Percentiles rank a stretch among this genome's conserved stretches.
Evolutionary conservation across 139 green algal genomes (phyloP).

Genomic region (Klebsormidium nitens): DNA sequence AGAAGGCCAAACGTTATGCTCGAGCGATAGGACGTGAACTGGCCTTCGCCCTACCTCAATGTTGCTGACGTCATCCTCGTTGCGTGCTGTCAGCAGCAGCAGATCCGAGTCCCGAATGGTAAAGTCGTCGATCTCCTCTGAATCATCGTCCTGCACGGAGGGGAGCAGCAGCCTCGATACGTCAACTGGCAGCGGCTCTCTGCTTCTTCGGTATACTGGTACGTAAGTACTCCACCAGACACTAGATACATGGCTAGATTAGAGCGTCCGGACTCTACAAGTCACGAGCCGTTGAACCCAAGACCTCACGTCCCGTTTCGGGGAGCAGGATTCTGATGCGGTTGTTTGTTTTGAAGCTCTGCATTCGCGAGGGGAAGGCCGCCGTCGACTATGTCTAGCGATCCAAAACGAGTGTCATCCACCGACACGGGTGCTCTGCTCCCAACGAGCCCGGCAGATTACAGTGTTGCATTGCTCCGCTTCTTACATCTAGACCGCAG

Average conservation of each 20-base stretch:
- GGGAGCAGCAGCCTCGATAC: background rate
- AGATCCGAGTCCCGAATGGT: constrained; percentile 68
- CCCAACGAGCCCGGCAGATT: no score
- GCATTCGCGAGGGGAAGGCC: no score
- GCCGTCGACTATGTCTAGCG: no score
- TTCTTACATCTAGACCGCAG: no score
- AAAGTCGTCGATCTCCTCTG: constrained; percentile 67
- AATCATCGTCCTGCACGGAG: constrained; percentile 43
- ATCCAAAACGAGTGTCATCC: no score
- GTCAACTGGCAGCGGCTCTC: background rate
- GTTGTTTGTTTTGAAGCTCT: no score
- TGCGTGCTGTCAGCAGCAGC: constrained; percentile 78
- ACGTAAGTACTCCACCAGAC: no score
- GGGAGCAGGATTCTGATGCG: background rate
- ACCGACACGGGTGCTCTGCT: no score
- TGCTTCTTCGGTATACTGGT: no score
- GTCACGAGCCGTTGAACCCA: background rate
- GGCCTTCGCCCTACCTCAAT: constrained; percentile 87
- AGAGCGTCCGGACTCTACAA: background rate
- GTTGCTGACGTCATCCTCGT: constrained; percentile 89
- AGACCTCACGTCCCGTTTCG: background rate
- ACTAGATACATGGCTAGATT: no score
- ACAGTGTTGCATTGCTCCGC: no score
- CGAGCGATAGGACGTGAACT: background rate
- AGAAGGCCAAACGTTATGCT: background rate